phyloP scores from a whole-genome alignment of 768 basidiomycete genomes.

The Phanerochaete sordida region DNA sequence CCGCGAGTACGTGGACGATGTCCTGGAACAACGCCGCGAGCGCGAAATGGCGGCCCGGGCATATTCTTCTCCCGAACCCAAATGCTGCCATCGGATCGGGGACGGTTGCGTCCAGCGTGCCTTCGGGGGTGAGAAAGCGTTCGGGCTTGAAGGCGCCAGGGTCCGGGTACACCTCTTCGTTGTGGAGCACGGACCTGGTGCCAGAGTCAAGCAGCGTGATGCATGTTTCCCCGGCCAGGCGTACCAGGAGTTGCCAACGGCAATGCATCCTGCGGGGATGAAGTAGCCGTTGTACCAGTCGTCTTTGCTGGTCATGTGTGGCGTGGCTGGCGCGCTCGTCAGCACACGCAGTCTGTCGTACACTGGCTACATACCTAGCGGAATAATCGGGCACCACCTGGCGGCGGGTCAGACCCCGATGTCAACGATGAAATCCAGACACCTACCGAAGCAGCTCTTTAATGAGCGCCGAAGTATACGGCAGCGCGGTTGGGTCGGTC shows the following conservation, averaged over 20 bases:
- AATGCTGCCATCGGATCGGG: slow-evolving; percentile 7
- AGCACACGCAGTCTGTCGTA: no score
- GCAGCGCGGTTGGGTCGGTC: slow-evolving; percentile 18
- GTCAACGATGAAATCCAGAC: slow-evolving; percentile 9
- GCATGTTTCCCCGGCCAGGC: slow-evolving; percentile 15
- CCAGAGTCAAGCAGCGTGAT: neutral
- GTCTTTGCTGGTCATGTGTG: slow-evolving; percentile 20
- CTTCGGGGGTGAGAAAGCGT: neutral
- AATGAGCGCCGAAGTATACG: slow-evolving; percentile 23
- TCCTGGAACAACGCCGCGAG: slow-evolving; percentile 5
- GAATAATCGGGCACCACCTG: neutral
- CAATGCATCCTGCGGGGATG: slow-evolving; percentile 23
- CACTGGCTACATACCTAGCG: neutral
- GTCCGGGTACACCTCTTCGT: neutral
- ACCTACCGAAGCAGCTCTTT: slow-evolving; percentile 24
- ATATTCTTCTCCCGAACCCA: slow-evolving; percentile 14
- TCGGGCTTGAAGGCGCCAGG: slow-evolving; percentile 6
- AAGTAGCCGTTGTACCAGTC: slow-evolving; percentile 25
- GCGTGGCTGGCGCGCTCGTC: slow-evolving; percentile 12
- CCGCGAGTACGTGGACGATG: slow-evolving; percentile 10
- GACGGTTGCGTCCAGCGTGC: neutral
- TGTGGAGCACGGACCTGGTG: slow-evolving; percentile 5
- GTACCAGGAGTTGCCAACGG: slow-evolving; percentile 20
- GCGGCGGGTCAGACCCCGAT: neutral
- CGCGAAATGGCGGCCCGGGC: slow-evolving; percentile 16